Conservation (phyloP, 1,139 yeast genomes). For the Debaryomyces sp. region DNA sequence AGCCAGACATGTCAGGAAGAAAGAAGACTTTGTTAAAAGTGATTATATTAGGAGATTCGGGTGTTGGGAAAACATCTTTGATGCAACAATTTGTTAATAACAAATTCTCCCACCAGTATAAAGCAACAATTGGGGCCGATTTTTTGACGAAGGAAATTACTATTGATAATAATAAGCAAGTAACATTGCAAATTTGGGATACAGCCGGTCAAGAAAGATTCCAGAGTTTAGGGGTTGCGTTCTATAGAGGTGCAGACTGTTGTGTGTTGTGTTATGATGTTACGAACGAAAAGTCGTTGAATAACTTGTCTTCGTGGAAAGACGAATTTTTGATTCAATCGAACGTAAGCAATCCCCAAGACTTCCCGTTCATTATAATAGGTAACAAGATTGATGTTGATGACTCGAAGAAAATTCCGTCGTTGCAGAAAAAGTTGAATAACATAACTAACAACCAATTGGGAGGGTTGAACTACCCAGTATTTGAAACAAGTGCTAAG, state of each 20-base stretch:
- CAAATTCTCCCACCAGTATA: constrained; percentile 93
- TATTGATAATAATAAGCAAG: constrained; percentile 75
- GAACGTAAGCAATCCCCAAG: constrained; percentile 89
- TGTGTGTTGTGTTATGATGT: constrained; percentile 96
- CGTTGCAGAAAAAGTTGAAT: constrained; percentile 77
- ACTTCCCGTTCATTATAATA: constrained; percentile 90
- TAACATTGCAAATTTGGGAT: constrained; percentile 93
- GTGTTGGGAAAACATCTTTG: constrained; percentile 95
- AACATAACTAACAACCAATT: constrained; percentile 77
- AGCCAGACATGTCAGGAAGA: constrained; percentile 61
- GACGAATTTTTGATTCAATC: constrained; percentile 95
- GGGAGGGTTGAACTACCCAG: constrained; percentile 80
- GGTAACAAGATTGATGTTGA: constrained; percentile 97
- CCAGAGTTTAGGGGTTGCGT: constrained; percentile 96
- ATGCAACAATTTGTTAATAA: constrained; percentile 97
- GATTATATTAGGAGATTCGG: constrained; percentile 94
- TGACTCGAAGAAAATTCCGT: constrained; percentile 82
- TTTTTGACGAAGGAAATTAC: constrained; percentile 88
- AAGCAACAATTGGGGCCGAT: constrained; percentile 98
- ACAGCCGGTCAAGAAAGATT: constrained; percentile 99
- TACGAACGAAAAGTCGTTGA: constrained; percentile 89
- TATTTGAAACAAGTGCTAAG: constrained; percentile 93
- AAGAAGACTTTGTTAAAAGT: constrained; percentile 92
- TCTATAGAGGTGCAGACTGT: constrained; percentile 97
- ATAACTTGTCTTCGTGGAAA: constrained; percentile 87